Base-by-base conservation (phyloP, 345 rosid genomes). In the Hevea brasiliensis region DNA sequence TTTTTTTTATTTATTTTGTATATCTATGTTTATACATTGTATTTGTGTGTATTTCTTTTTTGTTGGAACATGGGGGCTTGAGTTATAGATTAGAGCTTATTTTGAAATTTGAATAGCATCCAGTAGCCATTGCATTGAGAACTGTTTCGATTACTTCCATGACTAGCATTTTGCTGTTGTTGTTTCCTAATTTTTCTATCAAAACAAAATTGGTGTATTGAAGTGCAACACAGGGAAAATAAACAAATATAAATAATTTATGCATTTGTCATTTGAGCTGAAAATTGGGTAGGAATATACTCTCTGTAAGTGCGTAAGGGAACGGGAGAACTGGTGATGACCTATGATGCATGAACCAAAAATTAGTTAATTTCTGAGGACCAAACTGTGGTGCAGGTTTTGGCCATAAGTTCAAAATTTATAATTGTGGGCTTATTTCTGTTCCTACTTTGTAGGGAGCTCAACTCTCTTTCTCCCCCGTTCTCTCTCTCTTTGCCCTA, bases 71-170 rank as follows among this genome's bases (percentile, higher is more conserved):
- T 61, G 18, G 13, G 29, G 0, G 29, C 7, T 54, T 54, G 21
- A 20, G 21, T 21, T 37, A 8, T 68, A 68, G 69, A n/a, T n/a
- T n/a, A n/a, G n/a, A 59, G 70, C 13, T 59, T 65, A 26, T 44
- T 59, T 48, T 48, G 63, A 70, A 57, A n/a, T 59, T 70, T 59
- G 60, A 56, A 67, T 23, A 32, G 1, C 42, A 17, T 50, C 20
- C n/a, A 64, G 68, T 11, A 41, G n/a, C 68, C 47, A 64, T 63
- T 63, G 23, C 18, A 63, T 23, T 23, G 42, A 27, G 32, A 23
- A 12, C 40, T 3, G 1, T 32, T 61, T 32, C 3, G 18, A 24
- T 56, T 56, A 13, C 24, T 56, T 21, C 29, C 24, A 29, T 56
- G 4, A 9, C 67, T 65, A 24, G 17, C 7, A 60, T 42, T 17